Percentiles rank a stretch among this genome's conserved stretches.
Evolutionary conservation across 2,329 filamentous ascomycete genomes (phyloP).

Genomic region (Mariannaea sp.): DNA sequence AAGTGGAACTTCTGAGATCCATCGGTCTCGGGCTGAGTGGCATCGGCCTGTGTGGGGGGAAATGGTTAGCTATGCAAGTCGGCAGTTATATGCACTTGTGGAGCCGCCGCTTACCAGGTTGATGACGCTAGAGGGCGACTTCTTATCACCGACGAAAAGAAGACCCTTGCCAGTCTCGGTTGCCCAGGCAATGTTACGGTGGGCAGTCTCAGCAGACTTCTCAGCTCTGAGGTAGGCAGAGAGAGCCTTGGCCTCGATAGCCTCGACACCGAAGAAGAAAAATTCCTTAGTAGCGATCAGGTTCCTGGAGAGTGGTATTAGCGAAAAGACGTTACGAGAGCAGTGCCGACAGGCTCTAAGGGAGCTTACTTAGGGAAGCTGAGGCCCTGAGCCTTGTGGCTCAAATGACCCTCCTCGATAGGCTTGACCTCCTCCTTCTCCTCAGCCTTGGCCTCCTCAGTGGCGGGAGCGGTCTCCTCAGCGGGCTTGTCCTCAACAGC

Average conservation of each 20-base stretch:
- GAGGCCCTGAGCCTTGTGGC: slow-evolving; percentile 87
- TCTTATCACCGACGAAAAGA: slow-evolving; percentile 88
- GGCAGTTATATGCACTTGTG: slow-evolving; percentile 27
- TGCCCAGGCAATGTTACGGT: slow-evolving; percentile 86
- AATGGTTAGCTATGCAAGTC: slow-evolving; percentile 24
- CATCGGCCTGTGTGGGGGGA: slow-evolving; percentile 54
- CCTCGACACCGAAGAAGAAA: slow-evolving; percentile 82
- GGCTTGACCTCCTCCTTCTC: slow-evolving; percentile 64
- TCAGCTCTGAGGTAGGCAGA: slow-evolving; percentile 81
- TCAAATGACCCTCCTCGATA: slow-evolving; percentile 80
- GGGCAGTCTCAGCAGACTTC: slow-evolving; percentile 76
- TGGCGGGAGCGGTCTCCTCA: slow-evolving; percentile 50
- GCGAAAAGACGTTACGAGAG: slow-evolving; percentile 5
- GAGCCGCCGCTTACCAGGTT: slow-evolving; percentile 70
- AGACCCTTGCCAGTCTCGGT: slow-evolving; percentile 94
- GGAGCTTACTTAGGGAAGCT: slow-evolving; percentile 79
- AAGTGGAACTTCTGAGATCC: slow-evolving; percentile 84
- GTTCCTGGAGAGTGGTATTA: slow-evolving; percentile 62
- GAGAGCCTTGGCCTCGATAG: slow-evolving; percentile 75
- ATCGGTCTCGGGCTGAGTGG: slow-evolving; percentile 74
- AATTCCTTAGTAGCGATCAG: slow-evolving; percentile 90
- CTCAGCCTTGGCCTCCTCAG: slow-evolving; percentile 49
- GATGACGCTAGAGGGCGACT: slow-evolving; percentile 78
- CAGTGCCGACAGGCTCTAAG: neutral
- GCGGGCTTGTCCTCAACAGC: slow-evolving; percentile 49